These are phyloP conservation scores for Phytophthora idaei DNA, from an alignment of 352 stramenopile genomes.

Conservation along the genomic window DNA sequence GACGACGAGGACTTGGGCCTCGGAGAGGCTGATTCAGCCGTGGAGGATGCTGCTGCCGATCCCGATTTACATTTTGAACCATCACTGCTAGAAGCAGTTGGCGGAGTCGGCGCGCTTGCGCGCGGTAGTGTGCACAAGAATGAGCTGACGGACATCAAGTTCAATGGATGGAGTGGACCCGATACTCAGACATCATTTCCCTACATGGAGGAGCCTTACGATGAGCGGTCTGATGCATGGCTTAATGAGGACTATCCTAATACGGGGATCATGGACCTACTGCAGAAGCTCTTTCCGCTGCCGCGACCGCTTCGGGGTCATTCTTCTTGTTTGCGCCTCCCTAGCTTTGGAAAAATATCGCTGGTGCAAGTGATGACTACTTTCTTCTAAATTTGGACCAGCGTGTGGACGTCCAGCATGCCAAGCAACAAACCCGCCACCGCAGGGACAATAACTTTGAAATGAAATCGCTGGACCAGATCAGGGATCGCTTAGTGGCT, in stretches of 20 bases:
- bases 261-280: neutral
- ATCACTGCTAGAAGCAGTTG: neutral
- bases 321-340: constrained; percentile 3
- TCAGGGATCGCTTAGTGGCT: neutral
- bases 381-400: constrained; percentile 7
- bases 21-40: neutral
- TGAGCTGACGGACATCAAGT: neutral
- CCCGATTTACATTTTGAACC: constrained; percentile 11
- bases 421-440: constrained; percentile 2
- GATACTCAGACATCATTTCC: neutral
- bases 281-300: neutral
- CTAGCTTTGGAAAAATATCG: constrained; percentile 1
- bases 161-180: constrained; percentile 3
- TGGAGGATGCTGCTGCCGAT: neutral
- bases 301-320: neutral
- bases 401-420: constrained; percentile 9
- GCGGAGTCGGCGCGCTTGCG: neutral
- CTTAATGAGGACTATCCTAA: neutral
- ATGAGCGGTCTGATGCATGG: neutral
- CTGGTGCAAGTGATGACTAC: constrained; percentile 4
- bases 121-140: neutral
- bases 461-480: neutral
- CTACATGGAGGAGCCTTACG: neutral
- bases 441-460: neutral
- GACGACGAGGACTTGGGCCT: constrained; percentile 5